Evolutionary conservation across 192 early-diverging fungal species (phyloP), one percentile per base, ranked within the genome.

Genomic region (Linnemannia exigua): DNA sequence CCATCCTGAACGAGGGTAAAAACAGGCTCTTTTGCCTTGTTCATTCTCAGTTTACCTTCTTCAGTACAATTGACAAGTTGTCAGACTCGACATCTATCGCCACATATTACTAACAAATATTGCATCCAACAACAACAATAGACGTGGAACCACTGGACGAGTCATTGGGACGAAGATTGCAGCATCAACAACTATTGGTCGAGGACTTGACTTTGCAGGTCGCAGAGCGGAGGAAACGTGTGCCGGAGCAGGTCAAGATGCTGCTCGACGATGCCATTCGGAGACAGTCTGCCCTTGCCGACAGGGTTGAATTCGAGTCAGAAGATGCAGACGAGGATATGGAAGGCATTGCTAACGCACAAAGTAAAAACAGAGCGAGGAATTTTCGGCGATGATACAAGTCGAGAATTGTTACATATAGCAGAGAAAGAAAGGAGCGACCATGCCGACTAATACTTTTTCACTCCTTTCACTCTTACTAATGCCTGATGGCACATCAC

Each of bases 191-290:
- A 46, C 52, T 70, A 28, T 54, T 69, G 20, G 85, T 81, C n/a
- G 85, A 87, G 38, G 85, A 89, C 8, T 37, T 87, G 68, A 87
- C 77, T 25, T 72, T 87, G 37, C 71, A 77, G 22, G 85, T 89
- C 4, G 81, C 81, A 69, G 85, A 87, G 51, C 81, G 85, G 33
- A 82, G 88, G 79, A 89, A 84, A 47, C 73, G 74, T 46, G 85
- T 89, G 5, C 88, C 88, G 19, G 82, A 87, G n/a, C 88, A 87
- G 74, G 85, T 89, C 75, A 87, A 83, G 37, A 87, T 83, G 81
- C 33, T 89, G 31, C 74, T 89, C 41, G 78, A 84, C 47, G 88
- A 89, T 70, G 88, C 82, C 35, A 78, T 89, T 33, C 61, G 68
- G 5, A 75, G 88, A 17, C 86, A 89, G 58, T 84, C 88, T 17